Conservation (phyloP, 352 stramenopile genomes). For the Globisporangium acanthophoron region DNA sequence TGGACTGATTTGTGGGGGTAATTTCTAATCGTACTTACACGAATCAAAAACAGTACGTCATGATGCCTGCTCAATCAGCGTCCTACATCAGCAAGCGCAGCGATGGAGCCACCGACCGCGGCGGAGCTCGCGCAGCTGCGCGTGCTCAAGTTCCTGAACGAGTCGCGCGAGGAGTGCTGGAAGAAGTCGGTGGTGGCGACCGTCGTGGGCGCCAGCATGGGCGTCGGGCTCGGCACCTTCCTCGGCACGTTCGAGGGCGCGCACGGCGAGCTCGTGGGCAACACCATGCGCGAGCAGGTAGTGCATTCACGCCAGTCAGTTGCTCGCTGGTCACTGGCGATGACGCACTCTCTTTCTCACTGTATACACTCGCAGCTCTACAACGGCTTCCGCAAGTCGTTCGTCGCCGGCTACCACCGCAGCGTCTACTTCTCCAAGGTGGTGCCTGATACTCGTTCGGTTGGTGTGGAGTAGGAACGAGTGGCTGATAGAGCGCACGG, state of each 20-base stretch:
- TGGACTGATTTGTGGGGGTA: neutral
- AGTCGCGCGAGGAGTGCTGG: constrained; percentile 77
- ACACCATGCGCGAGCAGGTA: constrained; percentile 84
- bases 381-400: constrained; percentile 82
- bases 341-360: neutral
- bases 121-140: constrained; percentile 35
- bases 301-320: neutral
- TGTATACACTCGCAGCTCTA: constrained; percentile 37
- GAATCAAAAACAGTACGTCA: no score
- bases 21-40: neutral
- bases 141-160: constrained; percentile 66
- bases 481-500: neutral
- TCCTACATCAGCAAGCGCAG: constrained; percentile 10
- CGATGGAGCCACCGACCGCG: constrained; percentile 18
- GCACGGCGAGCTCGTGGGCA: constrained; percentile 78
- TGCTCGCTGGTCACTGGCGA: constrained; percentile 1
- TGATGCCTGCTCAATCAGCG: no score
- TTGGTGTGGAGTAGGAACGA: no score
- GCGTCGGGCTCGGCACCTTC: constrained; percentile 78
- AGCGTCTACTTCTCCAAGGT: constrained; percentile 87
- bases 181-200: constrained; percentile 82
- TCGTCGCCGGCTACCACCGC: constrained; percentile 66
- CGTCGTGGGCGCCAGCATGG: constrained; percentile 66
- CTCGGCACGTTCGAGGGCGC: constrained; percentile 85
- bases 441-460: neutral